Evolutionary conservation across 768 basidiomycete genomes (phyloP), one percentile per base, ranked within the genome.

Genomic region (Chalciporus chontae): DNA sequence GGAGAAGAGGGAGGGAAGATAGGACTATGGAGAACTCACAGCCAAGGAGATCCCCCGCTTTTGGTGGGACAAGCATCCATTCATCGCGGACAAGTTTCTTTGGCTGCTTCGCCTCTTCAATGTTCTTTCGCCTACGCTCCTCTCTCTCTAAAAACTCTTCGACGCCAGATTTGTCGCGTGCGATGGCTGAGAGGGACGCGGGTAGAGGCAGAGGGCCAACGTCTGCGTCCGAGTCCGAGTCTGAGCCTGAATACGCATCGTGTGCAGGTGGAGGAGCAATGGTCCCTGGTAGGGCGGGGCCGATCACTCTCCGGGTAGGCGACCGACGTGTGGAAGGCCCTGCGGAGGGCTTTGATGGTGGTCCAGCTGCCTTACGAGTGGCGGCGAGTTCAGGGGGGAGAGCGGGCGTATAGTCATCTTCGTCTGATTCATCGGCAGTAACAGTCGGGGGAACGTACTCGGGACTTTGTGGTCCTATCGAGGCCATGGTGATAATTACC

Each of bases 31-130:
- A 15, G 29, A 15, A 78, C 87, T 54, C 58, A 94, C 92, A 85
- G 41, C 78, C 79, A 5, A 94, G 74, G 11, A 95, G 68, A 53
- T 89, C 88, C 2, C 88, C 84, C 1, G 84, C 80, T 17, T 85
- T 82, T 0, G 96, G 95, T 2, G 95, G 95, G 1, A 88, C 87
- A 40, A 98, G 77, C 96, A 99, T 99, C 96, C 96, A 99, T 66
- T 94, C 94, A 17, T 97, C 91, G 38, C 96, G 82, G 66, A 91
- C 73, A 34, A 83, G 72, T 34, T 79, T 77, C 66, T 92, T 93
- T 10, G 89, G 89, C 58, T 87, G 85, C 10, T 75, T 70, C 2
- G 84, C 87, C 73, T 89, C 92, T 81, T 92, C 87, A 27, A 83
- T 73, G 51, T 82, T 73, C 58, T 87, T 84, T 48, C 79, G 71